phyloP scores from a whole-genome alignment of 2,329 filamentous ascomycete species.

The Fusarium palustre region DNA sequence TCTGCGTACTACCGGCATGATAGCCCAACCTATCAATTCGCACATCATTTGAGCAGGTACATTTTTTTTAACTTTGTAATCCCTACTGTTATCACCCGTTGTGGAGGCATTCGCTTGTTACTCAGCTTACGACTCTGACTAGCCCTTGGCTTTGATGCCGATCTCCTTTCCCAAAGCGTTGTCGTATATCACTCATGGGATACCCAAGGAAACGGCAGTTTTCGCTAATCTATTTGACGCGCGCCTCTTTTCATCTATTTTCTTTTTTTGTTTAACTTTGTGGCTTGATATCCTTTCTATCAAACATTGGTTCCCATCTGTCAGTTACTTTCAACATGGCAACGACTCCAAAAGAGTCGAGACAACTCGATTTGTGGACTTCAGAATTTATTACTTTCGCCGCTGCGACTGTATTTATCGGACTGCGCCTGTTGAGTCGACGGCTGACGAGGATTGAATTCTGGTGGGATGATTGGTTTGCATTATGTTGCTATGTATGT shows the following conservation, averaged over 20 bases:
- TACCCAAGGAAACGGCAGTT: not conserved
- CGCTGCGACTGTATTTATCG: constrained; percentile 30
- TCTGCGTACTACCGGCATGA: not conserved
- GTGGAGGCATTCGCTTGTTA: constrained; percentile 2
- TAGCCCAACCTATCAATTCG: not conserved
- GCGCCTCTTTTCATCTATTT: constrained; percentile 3
- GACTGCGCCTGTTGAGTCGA: constrained; percentile 27
- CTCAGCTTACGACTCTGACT: constrained; percentile 11
- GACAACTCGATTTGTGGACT: constrained; percentile 34
- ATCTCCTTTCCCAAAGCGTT: constrained; percentile 9
- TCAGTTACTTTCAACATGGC: constrained; percentile 7
- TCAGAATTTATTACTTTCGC: constrained; percentile 29
- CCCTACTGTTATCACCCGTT: not conserved
- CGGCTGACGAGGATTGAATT: constrained; percentile 33
- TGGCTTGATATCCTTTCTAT: not conserved
- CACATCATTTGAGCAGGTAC: not conserved
- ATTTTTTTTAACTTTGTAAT: not conserved
- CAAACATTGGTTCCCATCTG: not conserved
- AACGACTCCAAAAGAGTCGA: constrained; percentile 17
- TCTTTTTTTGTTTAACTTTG: not conserved
- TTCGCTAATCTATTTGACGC: constrained; percentile 33
- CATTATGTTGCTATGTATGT: constrained; percentile 31
- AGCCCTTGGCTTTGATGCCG: not conserved
- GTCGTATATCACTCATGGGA: constrained; percentile 22
- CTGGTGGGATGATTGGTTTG: constrained; percentile 41